Evolutionary conservation across 1,139 yeast species (phyloP).

Genomic region (Yamadazyma epiphylla): DNA sequence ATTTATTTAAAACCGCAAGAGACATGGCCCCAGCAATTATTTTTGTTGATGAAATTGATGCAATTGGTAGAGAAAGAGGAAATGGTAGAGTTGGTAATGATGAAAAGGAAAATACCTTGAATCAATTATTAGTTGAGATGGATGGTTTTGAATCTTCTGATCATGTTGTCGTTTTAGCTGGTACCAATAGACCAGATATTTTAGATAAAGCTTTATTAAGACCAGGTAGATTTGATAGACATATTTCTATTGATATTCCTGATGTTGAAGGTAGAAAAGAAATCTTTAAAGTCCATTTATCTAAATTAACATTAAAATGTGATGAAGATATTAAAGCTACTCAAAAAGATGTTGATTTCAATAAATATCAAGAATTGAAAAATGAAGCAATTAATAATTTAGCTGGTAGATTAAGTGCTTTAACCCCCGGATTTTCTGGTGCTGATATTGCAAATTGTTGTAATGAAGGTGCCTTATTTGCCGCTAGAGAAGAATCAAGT

Average conservation of each 20-base stretch:
- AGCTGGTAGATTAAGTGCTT: slow-evolving; percentile 69
- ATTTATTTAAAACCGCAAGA: slow-evolving; percentile 72
- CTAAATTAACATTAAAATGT: slow-evolving; percentile 43
- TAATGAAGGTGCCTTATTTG: slow-evolving; percentile 79
- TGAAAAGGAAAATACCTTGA: slow-evolving; percentile 76
- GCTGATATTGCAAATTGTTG: slow-evolving; percentile 84
- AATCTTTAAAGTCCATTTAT: slow-evolving; percentile 67
- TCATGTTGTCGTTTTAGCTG: slow-evolving; percentile 78
- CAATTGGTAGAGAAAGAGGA: slow-evolving; percentile 77
- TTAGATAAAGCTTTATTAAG: slow-evolving; percentile 73
- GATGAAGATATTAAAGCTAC: slow-evolving; percentile 40
- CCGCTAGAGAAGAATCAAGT: slow-evolving; percentile 63
- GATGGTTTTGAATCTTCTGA: slow-evolving; percentile 75
- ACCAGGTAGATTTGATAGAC: slow-evolving; percentile 85
- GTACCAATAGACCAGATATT: slow-evolving; percentile 79
- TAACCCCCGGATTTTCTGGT: slow-evolving; percentile 84
- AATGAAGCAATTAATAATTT: slow-evolving; percentile 52
- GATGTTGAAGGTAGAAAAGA: slow-evolving; percentile 77
- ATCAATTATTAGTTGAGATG: slow-evolving; percentile 80
- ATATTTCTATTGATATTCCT: slow-evolving; percentile 68
- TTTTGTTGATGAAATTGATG: slow-evolving; percentile 82
- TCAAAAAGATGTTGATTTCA: slow-evolving; percentile 38
- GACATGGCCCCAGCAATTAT: slow-evolving; percentile 79
- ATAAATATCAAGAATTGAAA: slow-evolving; percentile 47
- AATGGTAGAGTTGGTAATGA: slow-evolving; percentile 71